A percentile compares a stretch with the other conserved stretches of the same genome.
phyloP scores from a whole-genome alignment of 495 filamentous ascomycete genomes.

The Aspergillus biplanus region DNA sequence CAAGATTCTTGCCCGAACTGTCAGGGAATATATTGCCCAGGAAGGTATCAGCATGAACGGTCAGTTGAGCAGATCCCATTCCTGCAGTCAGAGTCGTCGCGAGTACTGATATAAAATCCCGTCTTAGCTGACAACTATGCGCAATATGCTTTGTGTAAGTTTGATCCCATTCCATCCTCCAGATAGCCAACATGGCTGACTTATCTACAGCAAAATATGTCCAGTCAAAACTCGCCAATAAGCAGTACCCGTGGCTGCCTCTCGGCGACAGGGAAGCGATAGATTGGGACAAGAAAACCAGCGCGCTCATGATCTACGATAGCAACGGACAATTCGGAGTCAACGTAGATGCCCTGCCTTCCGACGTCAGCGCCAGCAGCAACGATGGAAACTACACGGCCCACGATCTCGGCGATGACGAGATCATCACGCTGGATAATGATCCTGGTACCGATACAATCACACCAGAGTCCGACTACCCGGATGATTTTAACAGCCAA shows the following conservation, averaged over 20 bases:
- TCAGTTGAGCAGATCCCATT: neutral
- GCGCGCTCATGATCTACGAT: neutral
- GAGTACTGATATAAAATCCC: neutral
- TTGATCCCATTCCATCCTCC: neutral
- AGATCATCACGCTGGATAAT: neutral
- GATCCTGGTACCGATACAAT: neutral
- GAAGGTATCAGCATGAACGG: neutral
- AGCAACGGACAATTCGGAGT: neutral
- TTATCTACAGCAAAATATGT: neutral
- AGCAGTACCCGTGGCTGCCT: constrained; percentile 3
- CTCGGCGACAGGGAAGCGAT: neutral
- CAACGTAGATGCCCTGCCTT: neutral
- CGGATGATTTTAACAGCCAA: neutral
- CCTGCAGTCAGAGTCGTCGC: neutral
- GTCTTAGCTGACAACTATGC: neutral
- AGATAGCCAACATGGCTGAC: constrained; percentile 1
- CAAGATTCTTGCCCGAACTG: constrained; percentile 1
- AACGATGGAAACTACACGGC: neutral
- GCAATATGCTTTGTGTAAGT: neutral
- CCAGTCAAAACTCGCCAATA: neutral
- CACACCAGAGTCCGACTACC: neutral
- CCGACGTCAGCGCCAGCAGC: neutral
- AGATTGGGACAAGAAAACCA: neutral
- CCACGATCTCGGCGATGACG: neutral
- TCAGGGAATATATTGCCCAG: neutral